phyloP scores from a whole-genome alignment of 192 early-diverging fungal genomes.

The Diversispora epigaea region DNA sequence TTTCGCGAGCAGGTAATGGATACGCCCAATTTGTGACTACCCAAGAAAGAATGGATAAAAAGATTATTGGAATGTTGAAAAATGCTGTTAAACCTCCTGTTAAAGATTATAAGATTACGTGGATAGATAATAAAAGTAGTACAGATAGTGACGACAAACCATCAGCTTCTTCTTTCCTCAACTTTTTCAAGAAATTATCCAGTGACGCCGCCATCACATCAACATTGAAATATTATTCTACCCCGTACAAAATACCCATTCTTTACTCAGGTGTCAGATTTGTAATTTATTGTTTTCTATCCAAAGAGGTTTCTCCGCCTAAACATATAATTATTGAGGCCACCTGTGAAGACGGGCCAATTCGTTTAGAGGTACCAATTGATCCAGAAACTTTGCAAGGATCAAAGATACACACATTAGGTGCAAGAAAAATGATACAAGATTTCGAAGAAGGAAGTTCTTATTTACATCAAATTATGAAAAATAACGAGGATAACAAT shows the following conservation, averaged over 20 bases:
- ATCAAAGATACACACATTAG: too few species aligned
- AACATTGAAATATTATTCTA: constrained; percentile 4
- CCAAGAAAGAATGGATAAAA: constrained; percentile 53
- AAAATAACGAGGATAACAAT: too few species aligned
- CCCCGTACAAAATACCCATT: constrained; percentile 13
- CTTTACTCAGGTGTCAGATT: constrained; percentile 19
- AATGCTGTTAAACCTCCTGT: constrained; percentile 44
- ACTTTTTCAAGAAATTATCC: not conserved
- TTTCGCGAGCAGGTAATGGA: constrained; percentile 51
- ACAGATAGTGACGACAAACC: not conserved
- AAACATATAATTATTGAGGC: too few species aligned
- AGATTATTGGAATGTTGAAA: constrained; percentile 56
- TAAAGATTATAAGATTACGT: constrained; percentile 46
- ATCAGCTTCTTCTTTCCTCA: not conserved
- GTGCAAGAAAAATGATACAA: too few species aligned
- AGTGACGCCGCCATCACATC: not conserved
- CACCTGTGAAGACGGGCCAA: too few species aligned
- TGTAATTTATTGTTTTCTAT: constrained; percentile 9
- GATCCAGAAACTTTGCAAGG: too few species aligned
- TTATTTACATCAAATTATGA: too few species aligned
- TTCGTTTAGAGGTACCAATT: too few species aligned
- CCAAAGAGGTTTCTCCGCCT: constrained; percentile 7
- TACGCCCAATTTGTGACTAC: constrained; percentile 49
- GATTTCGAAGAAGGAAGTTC: too few species aligned
- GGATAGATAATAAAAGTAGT: not conserved